phyloP scores from a whole-genome alignment of 2,329 filamentous ascomycete genomes.

The Berkeleyomyces basicola region DNA sequence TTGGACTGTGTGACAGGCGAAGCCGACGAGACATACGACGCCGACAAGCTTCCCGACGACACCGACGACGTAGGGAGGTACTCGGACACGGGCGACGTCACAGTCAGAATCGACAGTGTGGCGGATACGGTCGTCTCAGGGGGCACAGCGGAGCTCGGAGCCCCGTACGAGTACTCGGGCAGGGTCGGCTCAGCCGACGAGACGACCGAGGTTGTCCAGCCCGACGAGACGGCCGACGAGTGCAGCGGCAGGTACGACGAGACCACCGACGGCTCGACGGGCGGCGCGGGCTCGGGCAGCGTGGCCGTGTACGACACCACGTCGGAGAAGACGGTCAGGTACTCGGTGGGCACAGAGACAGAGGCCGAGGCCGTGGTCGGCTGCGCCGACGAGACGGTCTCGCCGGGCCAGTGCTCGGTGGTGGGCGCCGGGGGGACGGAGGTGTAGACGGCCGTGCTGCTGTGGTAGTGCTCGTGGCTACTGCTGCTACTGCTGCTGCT shows the following conservation, averaged over 20 bases:
- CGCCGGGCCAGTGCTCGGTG: not conserved
- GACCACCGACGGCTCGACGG: not conserved
- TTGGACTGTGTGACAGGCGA: not conserved
- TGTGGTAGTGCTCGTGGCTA: not conserved
- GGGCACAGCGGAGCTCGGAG: not conserved
- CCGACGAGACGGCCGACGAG: not conserved
- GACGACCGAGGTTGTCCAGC: not conserved
- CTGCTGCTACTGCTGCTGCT: not conserved
- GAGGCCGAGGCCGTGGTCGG: not conserved
- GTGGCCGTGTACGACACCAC: not conserved
- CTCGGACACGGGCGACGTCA: not conserved
- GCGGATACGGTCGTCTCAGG: not conserved
- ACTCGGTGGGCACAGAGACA: not conserved
- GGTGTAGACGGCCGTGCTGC: not conserved
- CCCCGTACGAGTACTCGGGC: conserved; percentile 1
- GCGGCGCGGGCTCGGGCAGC: not conserved
- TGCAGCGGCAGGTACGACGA: not conserved
- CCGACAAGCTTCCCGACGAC: not conserved
- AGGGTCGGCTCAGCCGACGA: not conserved
- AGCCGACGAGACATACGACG: not conserved
- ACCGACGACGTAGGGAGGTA: not conserved
- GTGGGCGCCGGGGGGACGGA: not conserved
- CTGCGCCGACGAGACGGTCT: not conserved
- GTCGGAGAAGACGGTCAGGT: not conserved
- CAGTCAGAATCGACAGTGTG: not conserved